Conservation (phyloP, 352 stramenopile genomes). For the Globisporangium viniferum region DNA sequence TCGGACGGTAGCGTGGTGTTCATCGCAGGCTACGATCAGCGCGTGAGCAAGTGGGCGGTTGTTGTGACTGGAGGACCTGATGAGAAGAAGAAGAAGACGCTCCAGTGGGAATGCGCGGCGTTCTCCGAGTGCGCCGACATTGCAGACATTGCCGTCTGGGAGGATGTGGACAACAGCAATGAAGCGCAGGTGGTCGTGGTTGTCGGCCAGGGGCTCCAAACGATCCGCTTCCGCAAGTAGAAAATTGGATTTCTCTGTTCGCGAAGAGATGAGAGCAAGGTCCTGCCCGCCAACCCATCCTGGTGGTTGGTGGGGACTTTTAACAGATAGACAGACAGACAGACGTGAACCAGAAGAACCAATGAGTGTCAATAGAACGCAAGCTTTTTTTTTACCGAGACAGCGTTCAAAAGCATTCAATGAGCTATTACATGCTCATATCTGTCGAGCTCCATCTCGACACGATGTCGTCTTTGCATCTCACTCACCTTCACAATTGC, state of each 20-base stretch:
- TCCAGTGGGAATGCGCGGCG: slow-evolving; percentile 54
- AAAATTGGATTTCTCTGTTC: background rate
- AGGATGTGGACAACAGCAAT: background rate
- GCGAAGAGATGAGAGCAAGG: background rate
- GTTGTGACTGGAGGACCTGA: background rate
- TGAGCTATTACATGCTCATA: too few species aligned
- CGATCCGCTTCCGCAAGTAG: slow-evolving; percentile 36
- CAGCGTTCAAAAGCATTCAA: too few species aligned
- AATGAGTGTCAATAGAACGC: too few species aligned
- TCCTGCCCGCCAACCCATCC: background rate
- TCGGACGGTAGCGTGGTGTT: slow-evolving; percentile 46
- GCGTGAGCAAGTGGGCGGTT: slow-evolving; percentile 69
- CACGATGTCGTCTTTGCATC: too few species aligned
- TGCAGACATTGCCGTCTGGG: slow-evolving; percentile 48
- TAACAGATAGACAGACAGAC: too few species aligned
- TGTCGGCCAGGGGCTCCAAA: slow-evolving; percentile 79
- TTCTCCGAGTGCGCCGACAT: slow-evolving; percentile 85
- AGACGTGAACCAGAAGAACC: too few species aligned
- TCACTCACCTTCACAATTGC: background rate
- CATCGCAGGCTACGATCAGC: slow-evolving; percentile 81
- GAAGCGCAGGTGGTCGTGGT: slow-evolving; percentile 41
- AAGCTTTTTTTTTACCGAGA: too few species aligned
- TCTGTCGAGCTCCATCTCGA: too few species aligned
- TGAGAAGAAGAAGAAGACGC: slow-evolving; percentile 1
- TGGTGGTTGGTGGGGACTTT: too few species aligned